These are phyloP conservation scores for Trichoderma brevicompactum DNA, from an alignment of 2,329 filamentous ascomycete species.

Conservation along the genomic window DNA sequence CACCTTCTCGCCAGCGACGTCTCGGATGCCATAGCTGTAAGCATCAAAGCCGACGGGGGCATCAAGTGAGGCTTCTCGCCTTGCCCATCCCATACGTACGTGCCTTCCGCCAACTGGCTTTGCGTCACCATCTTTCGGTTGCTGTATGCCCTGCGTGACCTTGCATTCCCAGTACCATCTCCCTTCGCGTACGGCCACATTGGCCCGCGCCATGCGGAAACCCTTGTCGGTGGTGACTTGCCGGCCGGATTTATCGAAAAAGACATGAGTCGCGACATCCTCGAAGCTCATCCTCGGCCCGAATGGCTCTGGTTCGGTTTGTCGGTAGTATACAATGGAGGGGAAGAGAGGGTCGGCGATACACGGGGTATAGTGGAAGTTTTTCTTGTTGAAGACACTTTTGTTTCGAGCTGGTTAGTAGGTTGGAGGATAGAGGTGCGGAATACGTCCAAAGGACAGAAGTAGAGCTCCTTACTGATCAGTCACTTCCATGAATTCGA, in stretches of 20 bases:
- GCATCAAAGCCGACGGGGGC: slow-evolving; percentile 85
- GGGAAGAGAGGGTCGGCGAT: slow-evolving; percentile 88
- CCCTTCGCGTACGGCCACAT: slow-evolving; percentile 87
- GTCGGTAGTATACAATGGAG: slow-evolving; percentile 85
- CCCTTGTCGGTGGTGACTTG: slow-evolving; percentile 90
- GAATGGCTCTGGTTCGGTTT: slow-evolving; percentile 84
- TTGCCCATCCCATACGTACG: slow-evolving; percentile 85
- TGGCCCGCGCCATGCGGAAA: slow-evolving; percentile 87
- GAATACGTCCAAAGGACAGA: slow-evolving; percentile 20
- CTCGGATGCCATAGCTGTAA: slow-evolving; percentile 92
- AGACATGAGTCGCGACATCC: slow-evolving; percentile 83
- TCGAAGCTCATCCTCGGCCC: slow-evolving; percentile 88
- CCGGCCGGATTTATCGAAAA: slow-evolving; percentile 74
- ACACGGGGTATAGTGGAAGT: slow-evolving; percentile 87
- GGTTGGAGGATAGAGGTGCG: neutral
- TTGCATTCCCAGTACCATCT: slow-evolving; percentile 94
- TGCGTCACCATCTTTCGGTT: slow-evolving; percentile 46
- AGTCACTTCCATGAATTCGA: slow-evolving; percentile 65
- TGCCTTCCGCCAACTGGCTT: slow-evolving; percentile 59
- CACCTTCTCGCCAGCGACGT: slow-evolving; percentile 87
- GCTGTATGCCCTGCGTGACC: slow-evolving; percentile 73
- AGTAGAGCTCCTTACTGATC: slow-evolving; percentile 59
- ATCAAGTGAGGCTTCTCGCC: slow-evolving; percentile 80
- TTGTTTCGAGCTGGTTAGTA: slow-evolving; percentile 15
- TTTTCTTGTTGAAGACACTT: slow-evolving; percentile 66